Evolutionary conservation across 371 early-diverging fungal genomes (phyloP), one percentile per base, ranked within the genome.

Genomic region (Entomophthora muscae): DNA sequence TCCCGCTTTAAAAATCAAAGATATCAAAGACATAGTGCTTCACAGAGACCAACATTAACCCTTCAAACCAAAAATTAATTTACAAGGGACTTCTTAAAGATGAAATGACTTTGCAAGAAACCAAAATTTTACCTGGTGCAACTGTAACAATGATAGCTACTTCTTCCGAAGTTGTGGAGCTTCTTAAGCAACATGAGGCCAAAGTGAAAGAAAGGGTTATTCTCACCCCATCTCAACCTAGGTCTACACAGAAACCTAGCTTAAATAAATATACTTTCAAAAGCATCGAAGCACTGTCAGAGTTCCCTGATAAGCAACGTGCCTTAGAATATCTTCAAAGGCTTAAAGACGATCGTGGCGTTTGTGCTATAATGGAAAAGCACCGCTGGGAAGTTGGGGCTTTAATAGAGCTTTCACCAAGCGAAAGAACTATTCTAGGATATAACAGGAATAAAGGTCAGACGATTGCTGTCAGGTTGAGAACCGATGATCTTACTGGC

Each of bases 361-460:
- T 94, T 52, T 67, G 73, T 52, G 79, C 70, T 1, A 83, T 94
- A 53, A 91, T 94, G 93, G 64, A 73, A 31, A 69, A 78, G 55
- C 74, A 84, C 61, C 67, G 75, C 67, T 94, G 90, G 86, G 70
- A 71, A n/a, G 91, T 94, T 0, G 85, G 86, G 0, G 74, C 73
- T 24, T 66, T 94, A 66, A 85, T 75, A 0, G 93, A 94, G 68
- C 71, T 93, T 61, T 86, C 89, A 30, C 92, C 95, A 0, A 72
- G 72, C 23, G 89, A 93, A 61, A 71, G 72, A 27, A 69, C 84
- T 2, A 87, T 95, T 32, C 73, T 95, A 29, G 95, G 94, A 3
- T 91, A 85, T 70, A 94, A 94, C 71, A 72, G 81, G 29, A 93
- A 92, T 74, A 76, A 76, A 56, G 95, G 95, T 13, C 75, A 86